These are phyloP conservation scores for Magnaporthiopsis rhizophila DNA, from an alignment of 2,329 filamentous ascomycete genomes.

Conservation along the genomic window DNA sequence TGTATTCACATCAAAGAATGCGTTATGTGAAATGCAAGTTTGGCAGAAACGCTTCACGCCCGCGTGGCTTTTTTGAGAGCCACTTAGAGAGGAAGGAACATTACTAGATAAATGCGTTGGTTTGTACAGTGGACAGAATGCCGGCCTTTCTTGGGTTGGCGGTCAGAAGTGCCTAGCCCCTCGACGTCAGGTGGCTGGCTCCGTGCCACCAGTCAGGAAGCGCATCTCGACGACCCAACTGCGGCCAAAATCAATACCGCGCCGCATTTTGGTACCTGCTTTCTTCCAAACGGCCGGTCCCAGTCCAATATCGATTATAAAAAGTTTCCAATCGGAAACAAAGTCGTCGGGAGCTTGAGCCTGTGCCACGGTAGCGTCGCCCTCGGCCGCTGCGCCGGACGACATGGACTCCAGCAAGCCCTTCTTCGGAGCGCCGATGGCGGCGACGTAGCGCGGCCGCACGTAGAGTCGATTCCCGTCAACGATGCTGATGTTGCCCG, in stretches of 20 bases:
- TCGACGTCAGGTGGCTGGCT: neutral
- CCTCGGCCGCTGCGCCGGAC: slow-evolving; percentile 31
- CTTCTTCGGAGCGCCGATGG: slow-evolving; percentile 78
- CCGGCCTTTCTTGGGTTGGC: too few relatives aligned
- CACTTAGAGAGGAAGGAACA: neutral
- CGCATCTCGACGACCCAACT: slow-evolving; percentile 73
- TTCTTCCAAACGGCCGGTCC: slow-evolving; percentile 77
- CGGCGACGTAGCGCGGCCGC: slow-evolving; percentile 73
- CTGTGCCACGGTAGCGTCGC: slow-evolving; percentile 20
- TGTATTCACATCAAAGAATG: neutral
- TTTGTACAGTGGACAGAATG: neutral
- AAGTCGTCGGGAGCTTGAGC: slow-evolving; percentile 31
- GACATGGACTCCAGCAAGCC: slow-evolving; percentile 73
- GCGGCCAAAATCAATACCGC: slow-evolving; percentile 81
- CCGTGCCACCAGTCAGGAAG: slow-evolving; percentile 8
- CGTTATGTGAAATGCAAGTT: neutral
- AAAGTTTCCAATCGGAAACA: slow-evolving; percentile 61
- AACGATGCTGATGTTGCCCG: slow-evolving; percentile 55
- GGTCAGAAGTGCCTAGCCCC: neutral
- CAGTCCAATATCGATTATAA: slow-evolving; percentile 81
- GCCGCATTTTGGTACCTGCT: slow-evolving; percentile 69
- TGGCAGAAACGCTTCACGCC: too few relatives aligned
- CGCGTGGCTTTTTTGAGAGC: neutral
- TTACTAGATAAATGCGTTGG: neutral
- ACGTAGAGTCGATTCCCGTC: slow-evolving; percentile 77